Evolutionary conservation across 768 basidiomycete genomes (phyloP), one percentile per base, ranked within the genome.

Genomic region (Phylloporus arenicola): DNA sequence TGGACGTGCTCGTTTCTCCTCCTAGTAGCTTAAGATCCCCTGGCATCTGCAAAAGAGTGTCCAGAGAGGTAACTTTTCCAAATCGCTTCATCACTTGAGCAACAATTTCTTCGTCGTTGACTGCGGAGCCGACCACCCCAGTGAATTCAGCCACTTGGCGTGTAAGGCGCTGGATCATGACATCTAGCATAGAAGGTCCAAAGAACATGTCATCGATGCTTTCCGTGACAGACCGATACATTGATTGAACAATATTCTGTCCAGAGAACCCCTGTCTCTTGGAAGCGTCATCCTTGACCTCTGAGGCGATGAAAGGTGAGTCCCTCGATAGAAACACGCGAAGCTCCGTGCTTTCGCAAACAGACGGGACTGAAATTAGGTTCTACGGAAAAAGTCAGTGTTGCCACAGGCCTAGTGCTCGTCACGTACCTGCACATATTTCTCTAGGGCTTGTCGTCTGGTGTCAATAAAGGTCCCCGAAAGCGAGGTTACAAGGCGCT

Each of bases 171-270:
- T 91, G 86, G 38, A 95, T 90, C 78, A 95, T 88, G 40, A 94
- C 86, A 64, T 97, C 93, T 39, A 97, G 70, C 91, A 96, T 93
- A 1, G 92, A 93, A 3, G 89, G 94, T 3, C 91, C 93, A 57
- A 95, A 92, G 69, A 95, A 86, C 80, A 96, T 91, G 67, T 98
- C 96, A 66, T 99, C 96, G 60, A 98, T 85, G 64, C 92, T 93
- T 55, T 91, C 89, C 6, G 95, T 82, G 41, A 99, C 89, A 22
- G 92, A 90, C 27, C 86, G 84, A 64, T 95, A 98, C 50, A 99
- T 79, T 20, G 83, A 86, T 48, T 85, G 84, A 47, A 97, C 89
- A 33, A 96, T 75, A 49, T 82, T 83, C 13, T 81, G 81, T 7
- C 86, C 84, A 17, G 84, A 82, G 59, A 86, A 84, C 0, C 74